Percentiles rank a stretch among this genome's conserved stretches.
These are phyloP conservation scores for Exophiala alcalophila DNA, from an alignment of 2,329 filamentous ascomycete genomes.

Conservation along the genomic window DNA sequence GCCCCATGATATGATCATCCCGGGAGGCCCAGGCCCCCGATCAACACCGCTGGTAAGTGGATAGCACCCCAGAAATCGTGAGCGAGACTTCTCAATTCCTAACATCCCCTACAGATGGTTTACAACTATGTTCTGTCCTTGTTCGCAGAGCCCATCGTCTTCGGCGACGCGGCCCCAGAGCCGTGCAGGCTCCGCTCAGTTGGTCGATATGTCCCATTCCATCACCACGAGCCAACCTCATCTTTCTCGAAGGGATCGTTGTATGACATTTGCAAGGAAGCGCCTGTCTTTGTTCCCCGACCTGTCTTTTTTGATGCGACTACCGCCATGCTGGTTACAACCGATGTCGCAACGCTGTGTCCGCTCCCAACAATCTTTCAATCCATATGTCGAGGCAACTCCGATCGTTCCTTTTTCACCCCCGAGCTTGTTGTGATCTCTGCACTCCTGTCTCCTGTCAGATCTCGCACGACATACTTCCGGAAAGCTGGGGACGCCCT, in stretches of 20 bases:
- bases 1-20: too few species aligned
- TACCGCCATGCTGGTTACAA: not conserved
- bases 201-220: not conserved
- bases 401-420: too few species aligned
- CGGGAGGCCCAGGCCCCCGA: too few species aligned
- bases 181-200: not conserved
- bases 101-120: too few species aligned
- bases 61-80: too few species aligned
- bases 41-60: too few species aligned
- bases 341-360: not conserved
- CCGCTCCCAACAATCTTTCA: constrained; percentile 1
- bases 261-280: not conserved
- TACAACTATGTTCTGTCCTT: too few species aligned
- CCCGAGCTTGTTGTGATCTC: too few species aligned
- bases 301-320: not conserved
- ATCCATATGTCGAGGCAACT: too few species aligned
- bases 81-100: too few species aligned
- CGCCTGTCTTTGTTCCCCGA: not conserved
- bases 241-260: not conserved
- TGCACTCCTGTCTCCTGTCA: too few species aligned
- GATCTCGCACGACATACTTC: too few species aligned
- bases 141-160: not conserved
- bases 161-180: not conserved
- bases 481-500: constrained; percentile 1
- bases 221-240: not conserved